phyloP scores from a whole-genome alignment of 1,284 basidiomycete genomes.

The Cryptococcus hybrid region DNA sequence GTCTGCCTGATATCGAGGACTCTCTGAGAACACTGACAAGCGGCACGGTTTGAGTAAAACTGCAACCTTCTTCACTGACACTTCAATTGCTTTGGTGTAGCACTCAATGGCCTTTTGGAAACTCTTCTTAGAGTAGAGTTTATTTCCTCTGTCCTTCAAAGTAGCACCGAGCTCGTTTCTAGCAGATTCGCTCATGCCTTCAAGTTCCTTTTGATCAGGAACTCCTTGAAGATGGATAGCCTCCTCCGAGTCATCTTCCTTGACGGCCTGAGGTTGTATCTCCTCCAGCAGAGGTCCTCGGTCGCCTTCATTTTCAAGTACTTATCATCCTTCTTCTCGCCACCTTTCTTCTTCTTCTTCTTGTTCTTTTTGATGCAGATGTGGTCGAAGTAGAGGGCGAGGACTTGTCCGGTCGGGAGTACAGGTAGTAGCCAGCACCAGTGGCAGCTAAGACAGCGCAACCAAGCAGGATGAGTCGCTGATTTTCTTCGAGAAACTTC shows the following conservation, averaged over 20 bases:
- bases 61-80: constrained; percentile 80
- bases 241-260: constrained; percentile 20
- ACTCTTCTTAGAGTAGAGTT: constrained; percentile 76
- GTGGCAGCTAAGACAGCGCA: constrained; percentile 71
- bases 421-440: constrained; percentile 70
- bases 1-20: not conserved
- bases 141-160: constrained; percentile 88
- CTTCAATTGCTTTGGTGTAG: constrained; percentile 89
- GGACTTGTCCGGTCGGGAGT: constrained; percentile 30
- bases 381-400: constrained; percentile 32
- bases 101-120: constrained; percentile 74
- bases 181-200: constrained; percentile 31
- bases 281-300: constrained; percentile 78
- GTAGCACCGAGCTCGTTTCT: constrained; percentile 70
- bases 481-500: constrained; percentile 49
- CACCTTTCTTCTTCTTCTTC: constrained; percentile 54
- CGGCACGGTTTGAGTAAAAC: constrained; percentile 96
- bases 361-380: constrained; percentile 57
- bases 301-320: constrained; percentile 42
- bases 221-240: constrained; percentile 19
- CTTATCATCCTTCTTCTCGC: constrained; percentile 49
- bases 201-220: constrained; percentile 33
- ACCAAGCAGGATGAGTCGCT: constrained; percentile 44
- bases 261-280: constrained; percentile 47
- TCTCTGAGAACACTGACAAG: constrained; percentile 62